A percentile compares a stretch with the other conserved stretches of the same genome.
These are phyloP conservation scores for Cadophora malorum DNA, from an alignment of 2,329 filamentous ascomycete genomes.

Conservation along the genomic window DNA sequence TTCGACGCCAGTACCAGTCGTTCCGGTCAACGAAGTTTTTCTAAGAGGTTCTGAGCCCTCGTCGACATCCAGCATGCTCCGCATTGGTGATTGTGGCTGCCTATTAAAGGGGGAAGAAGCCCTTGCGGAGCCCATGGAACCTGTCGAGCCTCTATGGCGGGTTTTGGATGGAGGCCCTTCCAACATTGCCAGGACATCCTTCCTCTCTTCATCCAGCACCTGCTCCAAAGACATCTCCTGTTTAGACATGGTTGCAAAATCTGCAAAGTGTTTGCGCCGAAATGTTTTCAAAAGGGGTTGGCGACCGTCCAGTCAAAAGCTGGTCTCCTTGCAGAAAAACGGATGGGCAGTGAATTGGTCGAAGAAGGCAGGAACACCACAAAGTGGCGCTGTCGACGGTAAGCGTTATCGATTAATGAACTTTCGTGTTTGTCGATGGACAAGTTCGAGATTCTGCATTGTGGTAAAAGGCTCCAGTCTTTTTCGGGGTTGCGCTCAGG, in stretches of 20 bases:
- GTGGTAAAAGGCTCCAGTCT: slow-evolving; percentile 37
- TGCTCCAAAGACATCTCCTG: slow-evolving; percentile 76
- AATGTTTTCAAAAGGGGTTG: not conserved
- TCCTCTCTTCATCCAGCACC: slow-evolving; percentile 77
- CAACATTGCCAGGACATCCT: slow-evolving; percentile 73
- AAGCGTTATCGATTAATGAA: slow-evolving; percentile 44
- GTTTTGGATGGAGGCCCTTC: slow-evolving; percentile 48
- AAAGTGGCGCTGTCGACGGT: slow-evolving; percentile 24
- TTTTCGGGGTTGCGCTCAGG: slow-evolving; percentile 36
- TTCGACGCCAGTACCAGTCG: slow-evolving; percentile 16
- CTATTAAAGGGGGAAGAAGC: slow-evolving; percentile 59
- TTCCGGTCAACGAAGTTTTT: slow-evolving; percentile 16
- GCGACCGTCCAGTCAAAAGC: slow-evolving; percentile 4
- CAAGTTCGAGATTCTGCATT: slow-evolving; percentile 44
- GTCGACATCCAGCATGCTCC: slow-evolving; percentile 59
- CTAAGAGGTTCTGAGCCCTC: slow-evolving; percentile 33
- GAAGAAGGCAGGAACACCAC: slow-evolving; percentile 32
- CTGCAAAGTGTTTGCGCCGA: slow-evolving; percentile 24
- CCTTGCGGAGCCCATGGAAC: slow-evolving; percentile 48
- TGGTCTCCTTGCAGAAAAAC: slow-evolving; percentile 18
- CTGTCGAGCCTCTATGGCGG: slow-evolving; percentile 41
- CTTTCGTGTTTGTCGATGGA: slow-evolving; percentile 42
- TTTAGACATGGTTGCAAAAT: slow-evolving; percentile 37
- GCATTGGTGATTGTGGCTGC: slow-evolving; percentile 66
- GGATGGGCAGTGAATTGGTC: slow-evolving; percentile 24